Base-by-base conservation (phyloP, 2,329 filamentous ascomycete genomes). In the Fonsecaea pugnacius region DNA sequence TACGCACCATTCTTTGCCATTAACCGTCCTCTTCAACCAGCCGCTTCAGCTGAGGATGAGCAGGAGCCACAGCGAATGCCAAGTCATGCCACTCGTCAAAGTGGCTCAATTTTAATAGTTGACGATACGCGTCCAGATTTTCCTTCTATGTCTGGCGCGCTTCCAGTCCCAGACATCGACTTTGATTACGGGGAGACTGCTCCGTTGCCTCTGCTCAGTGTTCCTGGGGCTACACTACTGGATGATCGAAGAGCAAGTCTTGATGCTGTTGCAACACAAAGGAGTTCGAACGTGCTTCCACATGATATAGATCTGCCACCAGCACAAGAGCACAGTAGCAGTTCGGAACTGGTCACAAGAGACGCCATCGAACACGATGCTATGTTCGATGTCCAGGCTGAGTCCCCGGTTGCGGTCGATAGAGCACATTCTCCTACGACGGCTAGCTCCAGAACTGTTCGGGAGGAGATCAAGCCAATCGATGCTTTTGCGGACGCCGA, bases 81-180 rank as follows among this genome's bases (percentile, higher is more conserved):
- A 58, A 87, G 84, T 68, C 80, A 81, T 62, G 85, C 94, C 51
- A 95, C 92, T 0, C 83, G 83, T 10, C 91, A 91, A n/a, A 96
- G 91, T 80, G 89, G 93, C 73, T 96, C 92, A 0, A 96, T 96
- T 69, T 84, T 96, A 61, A 96, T 96, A 72, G 87, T 96, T 38
- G 91, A 96, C 70, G 78, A 78, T 7, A 70, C 76, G 8, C 71
- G 76, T 40, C 67, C 74, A 35, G 66, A 65, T 51, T 54, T 69
- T 32, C 75, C 77, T n/a, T 60, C 74, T 4, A 79, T 78, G 74
- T 75, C 78, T 10, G 78, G 78, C 7, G 78, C 73, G 4, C 65
- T 78, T 8, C 64, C 58, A 33, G 51, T 38, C 5, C 36, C 56
- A 18, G 21, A 53, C 12, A 27, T 16, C 38, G 53, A 53, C 2